Conservation (phyloP, 495 filamentous ascomycete species). For the Podospora pseudoanserina region DNA sequence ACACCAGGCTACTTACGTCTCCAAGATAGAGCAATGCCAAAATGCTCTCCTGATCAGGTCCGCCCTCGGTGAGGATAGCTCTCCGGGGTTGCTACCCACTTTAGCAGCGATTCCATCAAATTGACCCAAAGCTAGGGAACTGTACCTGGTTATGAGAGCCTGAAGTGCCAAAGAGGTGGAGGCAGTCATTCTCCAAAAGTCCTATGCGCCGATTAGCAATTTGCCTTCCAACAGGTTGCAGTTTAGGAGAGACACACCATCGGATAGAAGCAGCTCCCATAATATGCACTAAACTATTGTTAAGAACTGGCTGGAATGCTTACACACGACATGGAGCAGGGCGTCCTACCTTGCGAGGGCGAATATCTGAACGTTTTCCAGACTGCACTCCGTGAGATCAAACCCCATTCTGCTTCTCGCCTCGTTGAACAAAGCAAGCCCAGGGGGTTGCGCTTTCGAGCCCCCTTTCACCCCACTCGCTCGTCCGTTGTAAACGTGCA, state of each 20-base stretch:
- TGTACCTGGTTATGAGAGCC: conserved; percentile 48
- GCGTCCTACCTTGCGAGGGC: conserved; percentile 48
- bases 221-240: no score
- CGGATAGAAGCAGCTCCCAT: conserved; percentile 48
- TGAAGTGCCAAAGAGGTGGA: conserved; percentile 53
- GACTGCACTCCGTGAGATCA: conserved; percentile 49
- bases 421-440: conserved; percentile 57
- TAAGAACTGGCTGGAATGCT: not conserved
- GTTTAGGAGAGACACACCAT: conserved; percentile 37
- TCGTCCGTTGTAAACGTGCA: conserved; percentile 39
- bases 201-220: conserved; percentile 36
- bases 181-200: conserved; percentile 55
- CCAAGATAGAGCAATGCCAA: conserved; percentile 58
- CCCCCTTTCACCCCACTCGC: conserved; percentile 54
- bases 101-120: conserved; percentile 16
- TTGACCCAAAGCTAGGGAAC: not conserved
- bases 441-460: conserved; percentile 47
- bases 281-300: conserved; percentile 45
- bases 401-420: conserved; percentile 57
- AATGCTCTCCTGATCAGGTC: conserved; percentile 54
- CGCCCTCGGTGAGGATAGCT: conserved; percentile 44
- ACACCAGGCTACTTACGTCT: conserved; percentile 42
- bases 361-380: conserved; percentile 57
- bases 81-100: conserved; percentile 39
- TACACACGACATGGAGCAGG: not conserved